Evolutionary conservation across 768 basidiomycete genomes (phyloP).

Genomic region (Lentinus tigrinus): DNA sequence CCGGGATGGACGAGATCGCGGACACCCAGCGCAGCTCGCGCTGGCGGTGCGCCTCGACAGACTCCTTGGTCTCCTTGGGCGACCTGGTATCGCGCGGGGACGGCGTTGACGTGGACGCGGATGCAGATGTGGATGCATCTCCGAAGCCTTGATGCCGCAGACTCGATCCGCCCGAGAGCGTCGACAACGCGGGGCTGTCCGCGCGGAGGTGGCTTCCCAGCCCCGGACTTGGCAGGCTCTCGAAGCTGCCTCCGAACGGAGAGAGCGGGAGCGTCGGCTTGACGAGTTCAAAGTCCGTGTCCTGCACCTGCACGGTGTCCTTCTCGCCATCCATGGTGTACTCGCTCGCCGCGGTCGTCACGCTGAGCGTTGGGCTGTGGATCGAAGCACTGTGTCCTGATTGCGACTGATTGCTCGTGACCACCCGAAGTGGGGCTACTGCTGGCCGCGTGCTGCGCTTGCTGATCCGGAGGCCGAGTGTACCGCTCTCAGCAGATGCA

Average conservation of each 20-base stretch:
- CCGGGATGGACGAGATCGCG: slow-evolving; percentile 51
- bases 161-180: slow-evolving; percentile 19
- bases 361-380: slow-evolving; percentile 25
- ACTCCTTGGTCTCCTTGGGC: slow-evolving; percentile 5
- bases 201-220: slow-evolving; percentile 25
- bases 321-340: slow-evolving; percentile 27
- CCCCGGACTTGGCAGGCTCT: slow-evolving; percentile 21
- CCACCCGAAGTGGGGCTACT: slow-evolving; percentile 12
- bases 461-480: slow-evolving; percentile 9
- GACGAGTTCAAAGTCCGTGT: slow-evolving; percentile 81
- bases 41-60: slow-evolving; percentile 62
- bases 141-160: neutral
- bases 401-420: slow-evolving; percentile 9
- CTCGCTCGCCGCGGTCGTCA: slow-evolving; percentile 11
- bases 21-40: slow-evolving; percentile 79
- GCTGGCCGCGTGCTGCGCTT: neutral
- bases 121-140: too few species aligned
- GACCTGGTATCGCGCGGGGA: neutral
- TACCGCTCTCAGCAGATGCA: slow-evolving; percentile 22
- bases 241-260: slow-evolving; percentile 17
- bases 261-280: slow-evolving; percentile 49
- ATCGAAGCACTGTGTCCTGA: slow-evolving; percentile 29
- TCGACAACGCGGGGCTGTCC: slow-evolving; percentile 32
- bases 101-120: neutral
- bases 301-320: slow-evolving; percentile 71